A percentile compares a stretch with the other conserved stretches of the same genome.
Evolutionary conservation across 805 yeast genomes (phyloP).

Genomic region (Metschnikowia continentalis): DNA sequence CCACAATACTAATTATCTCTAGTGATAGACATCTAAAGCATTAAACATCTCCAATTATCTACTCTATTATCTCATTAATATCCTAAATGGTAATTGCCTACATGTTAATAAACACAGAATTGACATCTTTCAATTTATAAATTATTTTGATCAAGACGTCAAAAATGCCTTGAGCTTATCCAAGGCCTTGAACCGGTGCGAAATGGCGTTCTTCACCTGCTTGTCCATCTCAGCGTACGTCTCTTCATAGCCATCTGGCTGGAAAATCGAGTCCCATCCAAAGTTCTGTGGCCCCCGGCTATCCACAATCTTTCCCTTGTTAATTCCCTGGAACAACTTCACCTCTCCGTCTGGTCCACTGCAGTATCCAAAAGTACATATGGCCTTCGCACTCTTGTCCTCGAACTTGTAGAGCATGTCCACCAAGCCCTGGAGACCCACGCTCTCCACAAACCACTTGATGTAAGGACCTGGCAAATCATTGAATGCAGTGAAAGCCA

Average conservation of each 20-base stretch:
- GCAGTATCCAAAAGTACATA: constrained; percentile 89
- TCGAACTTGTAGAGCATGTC: constrained; percentile 77
- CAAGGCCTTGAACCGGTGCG: constrained; percentile 86
- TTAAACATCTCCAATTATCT: no score
- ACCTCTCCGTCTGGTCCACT: constrained; percentile 74
- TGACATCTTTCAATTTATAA: no score
- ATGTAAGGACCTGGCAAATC: constrained; percentile 90
- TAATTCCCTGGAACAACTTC: constrained; percentile 78
- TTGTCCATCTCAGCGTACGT: constrained; percentile 87
- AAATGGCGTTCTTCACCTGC: constrained; percentile 67
- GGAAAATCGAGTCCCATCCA: constrained; percentile 93
- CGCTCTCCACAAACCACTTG: constrained; percentile 81
- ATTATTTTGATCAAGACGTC: not conserved
- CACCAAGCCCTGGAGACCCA: constrained; percentile 76
- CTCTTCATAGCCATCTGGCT: constrained; percentile 69
- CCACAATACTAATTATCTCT: no score
- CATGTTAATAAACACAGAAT: not conserved
- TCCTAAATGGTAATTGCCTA: not conserved
- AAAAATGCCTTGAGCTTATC: constrained; percentile 61
- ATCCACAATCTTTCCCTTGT: constrained; percentile 74
- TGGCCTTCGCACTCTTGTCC: constrained; percentile 80
- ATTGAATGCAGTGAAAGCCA: constrained; percentile 75
- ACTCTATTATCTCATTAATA: not conserved
- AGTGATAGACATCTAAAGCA: no score
- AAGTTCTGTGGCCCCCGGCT: constrained; percentile 73